These are phyloP conservation scores for Austroboletus niveus DNA, from an alignment of 1,284 basidiomycete species.

Conservation along the genomic window DNA sequence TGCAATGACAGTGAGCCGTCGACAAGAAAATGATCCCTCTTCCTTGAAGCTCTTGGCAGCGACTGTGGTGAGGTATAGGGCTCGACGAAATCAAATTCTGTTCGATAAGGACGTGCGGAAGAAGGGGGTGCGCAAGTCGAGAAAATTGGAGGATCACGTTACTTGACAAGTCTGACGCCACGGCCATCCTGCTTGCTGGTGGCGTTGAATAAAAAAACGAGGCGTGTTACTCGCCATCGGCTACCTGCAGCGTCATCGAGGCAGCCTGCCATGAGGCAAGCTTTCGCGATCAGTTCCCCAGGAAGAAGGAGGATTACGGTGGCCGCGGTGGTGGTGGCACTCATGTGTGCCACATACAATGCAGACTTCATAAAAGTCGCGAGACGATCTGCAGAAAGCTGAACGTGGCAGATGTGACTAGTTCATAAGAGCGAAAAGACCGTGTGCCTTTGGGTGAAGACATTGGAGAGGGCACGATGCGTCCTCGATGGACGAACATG, in stretches of 20 bases:
- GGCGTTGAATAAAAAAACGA: conserved; percentile 1
- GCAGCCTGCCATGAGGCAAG: conserved; percentile 17
- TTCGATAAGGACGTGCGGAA: conserved; percentile 7
- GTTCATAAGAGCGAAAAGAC: conserved; percentile 3
- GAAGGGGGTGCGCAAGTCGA: conserved; percentile 31
- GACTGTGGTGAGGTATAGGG: conserved; percentile 48
- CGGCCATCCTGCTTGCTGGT: not conserved
- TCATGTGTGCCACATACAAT: not conserved
- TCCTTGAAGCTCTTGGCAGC: conserved; percentile 52
- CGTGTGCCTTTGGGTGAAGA: not conserved
- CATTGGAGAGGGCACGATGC: not conserved
- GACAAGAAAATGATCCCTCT: conserved; percentile 43
- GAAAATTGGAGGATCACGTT: conserved; percentile 34
- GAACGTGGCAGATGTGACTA: not conserved
- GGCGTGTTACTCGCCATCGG: conserved; percentile 7
- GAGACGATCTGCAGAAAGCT: conserved; percentile 14
- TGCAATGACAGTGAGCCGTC: conserved; percentile 57
- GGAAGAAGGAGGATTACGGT: conserved; percentile 1
- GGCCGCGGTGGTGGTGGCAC: conserved; percentile 5
- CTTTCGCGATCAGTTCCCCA: conserved; percentile 3
- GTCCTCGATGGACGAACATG: not conserved
- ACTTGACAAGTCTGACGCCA: conserved; percentile 10
- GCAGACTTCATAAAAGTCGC: conserved; percentile 10
- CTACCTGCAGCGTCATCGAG: conserved; percentile 7
- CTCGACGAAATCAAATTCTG: conserved; percentile 33